Evolutionary conservation across 2,329 filamentous ascomycete genomes (phyloP), one percentile per base, ranked within the genome.

Genomic region (Botrytis cinerea): DNA sequence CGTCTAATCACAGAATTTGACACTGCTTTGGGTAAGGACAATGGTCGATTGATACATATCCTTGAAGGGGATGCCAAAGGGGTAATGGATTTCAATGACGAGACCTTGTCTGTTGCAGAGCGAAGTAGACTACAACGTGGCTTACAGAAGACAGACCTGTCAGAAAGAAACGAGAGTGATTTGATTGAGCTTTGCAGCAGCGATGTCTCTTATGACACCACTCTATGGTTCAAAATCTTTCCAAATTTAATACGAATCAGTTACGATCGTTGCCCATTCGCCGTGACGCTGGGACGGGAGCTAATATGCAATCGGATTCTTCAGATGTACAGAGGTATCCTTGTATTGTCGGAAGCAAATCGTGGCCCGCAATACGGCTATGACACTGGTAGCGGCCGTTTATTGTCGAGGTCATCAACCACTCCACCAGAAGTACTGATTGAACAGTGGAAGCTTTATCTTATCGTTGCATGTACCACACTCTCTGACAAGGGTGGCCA

Each of bases 221-320:
- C 95, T 0, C 84, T 99, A 20, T 99, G 96, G 96, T 97, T 96
- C 84, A 99, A 98, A 80, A 92, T 98, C 28, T 99, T 99, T 79
- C 97, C 96, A 5, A 98, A 98, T 79, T 87, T 99, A 46, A 93
- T 99, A 73, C 90, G 94, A 18, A 92, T 97, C 77, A 94, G 94
- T 74, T 97, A 94, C 79, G 93, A 98, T 77, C 92, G 92, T 74
- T 99, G 95, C 78, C 93, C 94, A 0, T 95, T 97, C 78, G 94
- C 95, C 2, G 93, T 98, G 48, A 95, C 93, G 0, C 89, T 98
- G 66, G 94, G 94, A 40, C 89, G 97, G 74, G 95, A 98, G 80
- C 89, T 98, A 73, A 93, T 99, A 61, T 98, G 95, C 83, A 94
- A 95, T 76, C 90, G 96, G 73, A 91, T 98, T 66, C 86, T 97